Evolutionary conservation across 306 rosid genomes (phyloP).

Genomic region (Vigna reflexopilosa): DNA sequence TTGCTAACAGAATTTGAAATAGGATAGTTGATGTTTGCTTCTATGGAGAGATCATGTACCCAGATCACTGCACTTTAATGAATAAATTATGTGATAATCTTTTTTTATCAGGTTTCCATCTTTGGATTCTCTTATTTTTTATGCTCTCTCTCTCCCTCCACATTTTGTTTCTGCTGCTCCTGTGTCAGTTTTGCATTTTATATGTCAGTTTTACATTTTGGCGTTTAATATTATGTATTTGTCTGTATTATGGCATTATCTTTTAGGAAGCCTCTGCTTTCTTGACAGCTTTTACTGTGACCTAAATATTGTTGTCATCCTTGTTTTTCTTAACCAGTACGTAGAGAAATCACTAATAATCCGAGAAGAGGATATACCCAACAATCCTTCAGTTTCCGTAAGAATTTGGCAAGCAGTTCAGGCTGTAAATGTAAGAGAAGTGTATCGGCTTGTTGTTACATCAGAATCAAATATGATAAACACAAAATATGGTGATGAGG

Average conservation of each 20-base stretch:
- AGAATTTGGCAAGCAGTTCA: constrained; percentile 84
- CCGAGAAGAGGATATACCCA: constrained; percentile 55
- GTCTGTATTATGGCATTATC: neutral
- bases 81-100: constrained; percentile 12
- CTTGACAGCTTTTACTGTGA: constrained; percentile 18
- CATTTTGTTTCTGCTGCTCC: constrained; percentile 8
- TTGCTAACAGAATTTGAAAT: constrained; percentile 26
- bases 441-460: constrained; percentile 69
- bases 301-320: constrained; percentile 35
- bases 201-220: constrained; percentile 37
- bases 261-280: constrained; percentile 38
- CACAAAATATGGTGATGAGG: constrained; percentile 66
- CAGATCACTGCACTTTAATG: constrained; percentile 30
- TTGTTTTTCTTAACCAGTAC: constrained; percentile 61
- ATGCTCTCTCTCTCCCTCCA: neutral
- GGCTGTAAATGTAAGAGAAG: constrained; percentile 68
- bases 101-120: neutral
- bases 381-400: constrained; percentile 52
- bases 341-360: constrained; percentile 75
- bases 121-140: neutral
- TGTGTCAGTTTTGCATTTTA: constrained; percentile 30
- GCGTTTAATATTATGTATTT: constrained; percentile 21
- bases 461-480: constrained; percentile 62
- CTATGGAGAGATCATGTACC: constrained; percentile 25
- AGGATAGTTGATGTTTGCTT: constrained; percentile 31